These are phyloP conservation scores for Platanthera zijinensis DNA, from an alignment of 106 monocot species.

Conservation along the genomic window DNA sequence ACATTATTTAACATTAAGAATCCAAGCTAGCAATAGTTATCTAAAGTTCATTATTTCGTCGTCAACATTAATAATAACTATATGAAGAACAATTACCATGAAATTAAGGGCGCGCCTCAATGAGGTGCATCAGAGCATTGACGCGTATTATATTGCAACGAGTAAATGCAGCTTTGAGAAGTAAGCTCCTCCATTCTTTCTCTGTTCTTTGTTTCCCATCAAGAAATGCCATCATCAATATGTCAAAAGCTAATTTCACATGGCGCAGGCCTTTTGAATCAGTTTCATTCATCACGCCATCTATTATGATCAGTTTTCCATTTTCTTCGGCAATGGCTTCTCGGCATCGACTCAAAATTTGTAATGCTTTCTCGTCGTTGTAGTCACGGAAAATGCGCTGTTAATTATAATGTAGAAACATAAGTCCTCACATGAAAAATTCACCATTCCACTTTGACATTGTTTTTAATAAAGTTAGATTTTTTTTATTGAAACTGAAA, in stretches of 20 bases:
- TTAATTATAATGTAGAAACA: background rate
- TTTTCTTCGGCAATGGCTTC: slow-evolving; percentile 9
- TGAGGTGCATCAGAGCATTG: slow-evolving; percentile 5
- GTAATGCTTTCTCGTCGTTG: background rate
- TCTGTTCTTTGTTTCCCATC: slow-evolving; percentile 12
- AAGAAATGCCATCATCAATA: slow-evolving; percentile 11
- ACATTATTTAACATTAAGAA: too few species aligned
- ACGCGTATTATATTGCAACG: background rate
- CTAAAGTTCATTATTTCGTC: too few species aligned
- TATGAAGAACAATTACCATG: too few species aligned
- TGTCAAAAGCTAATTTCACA: slow-evolving; percentile 1
- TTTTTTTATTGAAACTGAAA: too few species aligned
- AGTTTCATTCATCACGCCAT: background rate
- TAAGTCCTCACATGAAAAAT: too few species aligned
- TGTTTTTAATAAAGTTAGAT: too few species aligned
- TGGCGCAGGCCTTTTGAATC: background rate
- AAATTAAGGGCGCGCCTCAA: slow-evolving; percentile 7
- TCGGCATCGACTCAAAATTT: slow-evolving; percentile 2
- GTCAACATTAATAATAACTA: too few species aligned
- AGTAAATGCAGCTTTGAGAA: slow-evolving; percentile 4
- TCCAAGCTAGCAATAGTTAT: too few species aligned
- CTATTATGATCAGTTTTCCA: slow-evolving; percentile 10
- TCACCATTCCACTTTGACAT: too few species aligned
- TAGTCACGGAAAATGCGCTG: slow-evolving; percentile 10
- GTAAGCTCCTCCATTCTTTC: slow-evolving; percentile 11